A percentile compares a stretch with the other conserved stretches of the same genome.
Evolutionary conservation across 148 eudicot genomes (phyloP).

Genomic region (Persicaria tinctoria): DNA sequence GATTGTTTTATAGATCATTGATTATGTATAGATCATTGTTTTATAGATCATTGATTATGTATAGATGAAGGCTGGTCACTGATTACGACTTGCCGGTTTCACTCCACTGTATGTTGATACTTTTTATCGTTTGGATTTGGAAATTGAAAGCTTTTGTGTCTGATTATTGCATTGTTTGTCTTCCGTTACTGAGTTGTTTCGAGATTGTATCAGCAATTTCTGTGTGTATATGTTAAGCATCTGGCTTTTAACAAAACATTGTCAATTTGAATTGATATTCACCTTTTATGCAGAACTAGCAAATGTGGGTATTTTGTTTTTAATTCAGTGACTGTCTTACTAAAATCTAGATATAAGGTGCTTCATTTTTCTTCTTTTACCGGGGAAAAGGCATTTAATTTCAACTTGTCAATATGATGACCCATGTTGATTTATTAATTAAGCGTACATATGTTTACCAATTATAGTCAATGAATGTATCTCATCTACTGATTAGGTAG

Average conservation of each 20-base stretch:
- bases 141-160: background rate
- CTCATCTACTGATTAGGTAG: too few species aligned
- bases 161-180: background rate
- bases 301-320: background rate
- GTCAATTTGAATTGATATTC: background rate
- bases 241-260: background rate
- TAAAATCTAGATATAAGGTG: background rate
- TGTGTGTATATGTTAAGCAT: background rate
- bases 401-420: too few species aligned
- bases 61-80: too few species aligned
- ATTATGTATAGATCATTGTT: too few species aligned
- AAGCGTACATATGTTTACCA: too few species aligned
- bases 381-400: background rate
- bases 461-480: too few species aligned
- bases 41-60: too few species aligned
- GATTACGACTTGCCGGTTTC: too few species aligned
- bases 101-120: constrained; percentile 26
- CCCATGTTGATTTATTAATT: too few species aligned
- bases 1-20: too few species aligned
- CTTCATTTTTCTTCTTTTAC: background rate
- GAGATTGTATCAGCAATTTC: background rate
- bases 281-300: background rate
- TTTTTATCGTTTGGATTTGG: background rate
- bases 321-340: background rate
- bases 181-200: constrained; percentile 6